Evolutionary conservation across 352 stramenopile genomes (phyloP), one percentile per base, ranked within the genome.

Genomic region (Pythium oligandrum): DNA sequence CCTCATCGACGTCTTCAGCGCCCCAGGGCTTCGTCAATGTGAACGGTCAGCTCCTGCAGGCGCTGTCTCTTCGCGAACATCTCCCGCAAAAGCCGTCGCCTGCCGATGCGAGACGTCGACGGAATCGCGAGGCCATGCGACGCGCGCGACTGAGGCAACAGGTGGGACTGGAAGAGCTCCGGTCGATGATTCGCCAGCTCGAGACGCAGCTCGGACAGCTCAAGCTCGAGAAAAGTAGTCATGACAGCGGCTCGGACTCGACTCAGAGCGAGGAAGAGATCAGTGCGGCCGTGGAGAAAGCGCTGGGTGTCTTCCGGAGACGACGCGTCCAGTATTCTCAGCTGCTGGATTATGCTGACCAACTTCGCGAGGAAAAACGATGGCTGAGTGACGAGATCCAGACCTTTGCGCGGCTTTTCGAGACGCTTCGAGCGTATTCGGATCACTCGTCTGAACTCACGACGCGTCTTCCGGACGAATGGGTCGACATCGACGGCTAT

Each of bases 41-140:
- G 17, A 26, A 26, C 17, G 45, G 45, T 1, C n/a, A 38, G 26
- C 26, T 51, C 11, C 37, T n/a, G 6, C 30, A 51, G 26, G 5
- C 6, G 45, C 45, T 51, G 4, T 31, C 45, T 5, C n/a, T 51
- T 1, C 30, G 33, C 8, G 51, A 12, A 34, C 38, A 42, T 42
- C 7, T 12, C 7, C 17, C 36, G 12, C 12, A 1, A 30, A 51
- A 53, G 55, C 31, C 35, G 56, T 60, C 44, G 11, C 39, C 62
- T 44, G 52, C 75, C 17, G 65, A 77, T 44, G 35, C 65, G 3
- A 64, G 70, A 1, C 67, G 67, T 33, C 57, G 63, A 42, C 67
- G 64, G 36, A 80, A 80, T 44, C 70, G 70, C 26, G 67, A 80
- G 26, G 71, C 67, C 33, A 80, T 80, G 71, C 68, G 65, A 26